Evolutionary conservation across 176 grass and related monocot species (phyloP), one percentile per base, ranked within the genome.

Genomic region (Oryza glumipatula): DNA sequence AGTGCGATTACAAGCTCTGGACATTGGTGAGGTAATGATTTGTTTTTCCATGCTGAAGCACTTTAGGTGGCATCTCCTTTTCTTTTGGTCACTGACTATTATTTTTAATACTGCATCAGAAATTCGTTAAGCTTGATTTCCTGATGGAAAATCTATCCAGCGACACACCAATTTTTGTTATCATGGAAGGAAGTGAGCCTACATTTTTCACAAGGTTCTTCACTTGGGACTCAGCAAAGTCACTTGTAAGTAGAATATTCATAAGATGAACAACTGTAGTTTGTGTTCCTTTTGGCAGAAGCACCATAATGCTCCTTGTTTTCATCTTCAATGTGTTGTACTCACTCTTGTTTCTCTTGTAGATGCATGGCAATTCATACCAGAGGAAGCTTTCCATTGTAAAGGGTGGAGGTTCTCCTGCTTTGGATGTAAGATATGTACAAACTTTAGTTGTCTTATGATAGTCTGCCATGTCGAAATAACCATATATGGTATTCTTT

Each of bases 301-400:
- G 65, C 19, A 67, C 1, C 45, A 82, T 3, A 24, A 54, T 36
- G 21, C 17, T 66, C 23, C 63, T 83, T 77, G 26, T 16, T 67
- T 91, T 69, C 36, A 22, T 41, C 73, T 76, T 65, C 43, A 19
- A 78, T 63, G 36, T 24, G 19, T 74, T 70, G 24, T 44, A 63
- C 68, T 69, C 38, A 79, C 51, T 85, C 48, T 9, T 32, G 14
- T 44, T 87, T 76, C 72, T 63, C 65, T 84, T 77, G 76, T 78
- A 97, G 92, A 91, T 97, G 90, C 92, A 94, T 68, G 95, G 95
- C 60, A 94, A 94, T 85, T 97, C 92, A 63, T 97, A 92, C 83
- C 83, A 94, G 88, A 97, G 90, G 85, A 97, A 97, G 84, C 90
- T 97, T 11, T 60, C 90, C 28, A 91, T 94, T 79, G 84, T 97